Conservation (phyloP, 1,139 yeast species). For the Geotrichum restrictum region DNA sequence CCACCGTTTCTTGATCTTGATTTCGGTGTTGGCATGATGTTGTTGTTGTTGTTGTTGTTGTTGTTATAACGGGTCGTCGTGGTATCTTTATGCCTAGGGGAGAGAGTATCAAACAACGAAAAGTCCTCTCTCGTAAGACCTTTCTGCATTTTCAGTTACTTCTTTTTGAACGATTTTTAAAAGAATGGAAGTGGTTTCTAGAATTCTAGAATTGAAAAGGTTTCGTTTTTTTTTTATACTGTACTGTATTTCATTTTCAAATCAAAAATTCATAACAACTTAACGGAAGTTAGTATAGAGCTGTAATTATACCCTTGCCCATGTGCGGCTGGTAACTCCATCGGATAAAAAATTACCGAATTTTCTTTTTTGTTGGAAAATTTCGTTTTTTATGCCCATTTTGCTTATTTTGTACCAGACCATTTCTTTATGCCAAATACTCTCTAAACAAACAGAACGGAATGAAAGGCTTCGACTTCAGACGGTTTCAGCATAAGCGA, state of each 20-base stretch:
- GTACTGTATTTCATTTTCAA: no score
- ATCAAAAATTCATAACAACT: no score
- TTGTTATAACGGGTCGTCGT: neutral
- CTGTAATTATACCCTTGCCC: neutral
- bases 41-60: neutral
- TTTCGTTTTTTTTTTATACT: no score
- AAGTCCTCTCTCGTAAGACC: constrained; percentile 10
- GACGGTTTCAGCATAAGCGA: no score
- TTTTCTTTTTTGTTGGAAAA: no score
- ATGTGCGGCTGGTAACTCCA: neutral
- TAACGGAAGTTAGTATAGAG: no score
- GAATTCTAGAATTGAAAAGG: no score
- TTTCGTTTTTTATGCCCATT: no score
- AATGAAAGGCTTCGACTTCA: neutral
- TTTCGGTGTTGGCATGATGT: neutral
- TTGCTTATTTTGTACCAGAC: neutral
- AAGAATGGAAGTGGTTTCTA: no score
- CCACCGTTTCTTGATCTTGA: neutral
- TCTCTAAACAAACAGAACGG: neutral
- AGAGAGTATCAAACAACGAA: constrained; percentile 21
- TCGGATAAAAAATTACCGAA: neutral
- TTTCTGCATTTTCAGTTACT: neutral
- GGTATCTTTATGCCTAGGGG: neutral
- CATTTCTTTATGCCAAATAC: neutral
- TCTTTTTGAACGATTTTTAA: no score